A percentile compares a stretch with the other conserved stretches of the same genome.
Evolutionary conservation across 2,329 filamentous ascomycete genomes (phyloP).

Genomic region (Anisogramma anomala): DNA sequence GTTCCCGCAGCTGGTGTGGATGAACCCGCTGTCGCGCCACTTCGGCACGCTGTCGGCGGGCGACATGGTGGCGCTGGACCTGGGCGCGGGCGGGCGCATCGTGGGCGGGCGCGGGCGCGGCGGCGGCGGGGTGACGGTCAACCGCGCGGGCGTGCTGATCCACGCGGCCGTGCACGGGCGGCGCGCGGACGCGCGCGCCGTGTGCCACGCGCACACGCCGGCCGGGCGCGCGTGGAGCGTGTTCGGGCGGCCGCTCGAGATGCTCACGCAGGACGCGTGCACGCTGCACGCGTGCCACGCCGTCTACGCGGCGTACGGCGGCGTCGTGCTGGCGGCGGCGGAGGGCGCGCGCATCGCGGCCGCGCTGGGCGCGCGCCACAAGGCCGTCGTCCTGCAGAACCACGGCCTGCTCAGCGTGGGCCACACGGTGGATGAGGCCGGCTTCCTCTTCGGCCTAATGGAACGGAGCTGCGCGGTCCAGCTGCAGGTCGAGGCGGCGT

Average conservation of each 20-base stretch:
- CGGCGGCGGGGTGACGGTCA: conserved; percentile 32
- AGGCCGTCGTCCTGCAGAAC: conserved; percentile 55
- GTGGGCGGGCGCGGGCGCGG: conserved; percentile 50
- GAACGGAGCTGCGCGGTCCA: conserved; percentile 60
- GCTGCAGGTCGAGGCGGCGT: conserved; percentile 54
- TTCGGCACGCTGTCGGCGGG: conserved; percentile 55
- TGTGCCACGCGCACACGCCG: conserved; percentile 57
- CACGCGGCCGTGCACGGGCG: conserved; percentile 58
- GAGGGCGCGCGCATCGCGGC: conserved; percentile 54
- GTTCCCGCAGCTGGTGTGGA: conserved; percentile 53
- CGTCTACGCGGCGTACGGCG: conserved; percentile 48
- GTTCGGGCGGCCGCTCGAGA: conserved; percentile 54
- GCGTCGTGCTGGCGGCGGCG: conserved; percentile 45
- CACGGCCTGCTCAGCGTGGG: conserved; percentile 64
- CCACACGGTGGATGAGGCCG: conserved; percentile 60
- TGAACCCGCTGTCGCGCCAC: conserved; percentile 55
- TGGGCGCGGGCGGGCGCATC: conserved; percentile 41
- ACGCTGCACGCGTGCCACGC: conserved; percentile 51
- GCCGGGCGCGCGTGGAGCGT: conserved; percentile 56
- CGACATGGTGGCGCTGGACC: conserved; percentile 59
- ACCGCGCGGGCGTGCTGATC: conserved; percentile 59
- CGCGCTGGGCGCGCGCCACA: conserved; percentile 46
- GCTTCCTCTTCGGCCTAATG: conserved; percentile 56
- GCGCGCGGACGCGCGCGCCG: conserved; percentile 51
- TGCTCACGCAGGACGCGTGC: conserved; percentile 58